Base-by-base conservation (phyloP, 177 flowering plant genomes). In the Vitis hybrid region DNA sequence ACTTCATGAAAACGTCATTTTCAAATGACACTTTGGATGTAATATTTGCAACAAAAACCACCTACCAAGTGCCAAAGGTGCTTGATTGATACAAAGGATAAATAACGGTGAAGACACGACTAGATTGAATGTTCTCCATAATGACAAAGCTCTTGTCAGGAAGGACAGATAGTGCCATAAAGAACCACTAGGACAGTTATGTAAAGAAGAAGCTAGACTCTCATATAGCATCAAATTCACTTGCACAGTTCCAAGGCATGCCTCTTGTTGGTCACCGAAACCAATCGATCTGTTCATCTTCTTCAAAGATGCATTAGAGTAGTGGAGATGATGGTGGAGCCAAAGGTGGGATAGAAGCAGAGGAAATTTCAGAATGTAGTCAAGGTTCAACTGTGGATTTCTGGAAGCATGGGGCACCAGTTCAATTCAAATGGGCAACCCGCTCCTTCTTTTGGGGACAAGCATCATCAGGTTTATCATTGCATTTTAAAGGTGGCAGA, bases 101-200 rank as follows among this genome's bases (percentile, higher is more conserved):
- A 22, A 22, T 22, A 22, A 0, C 2, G 22, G 2, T 0, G 2
- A 22, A 22, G 22, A 22, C 22, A 22, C 22, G 22, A 22, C 22
- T 1, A 22, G 39, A 39, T 50, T 50, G 20, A 2, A 13, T 15
- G 22, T 52, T 62, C 3, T 69, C 48, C 19, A 20, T 13, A 3
- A 13, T 10, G 51, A 66, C 3, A 50, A 76, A 65, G 5, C 63
- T 45, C n/a, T 81, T 74, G 74, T 59, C 52, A 39, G 62, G 81
- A 94, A 95, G 97, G 92, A 79, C 98, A 65, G 99, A 95, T 84
- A 95, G 90, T 87, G 84, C 98, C 15, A 95, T 95, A 71, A 95
- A 95, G 82, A 95, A 95, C 77, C 99, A 22, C 0, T 22, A 0
- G 22, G 22, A 22, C 22, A 22, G 2, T 22, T 22, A 22, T 22